Evolutionary conservation across 768 basidiomycete genomes (phyloP), one percentile per base, ranked within the genome.

Genomic region (Kwoniella europaea): DNA sequence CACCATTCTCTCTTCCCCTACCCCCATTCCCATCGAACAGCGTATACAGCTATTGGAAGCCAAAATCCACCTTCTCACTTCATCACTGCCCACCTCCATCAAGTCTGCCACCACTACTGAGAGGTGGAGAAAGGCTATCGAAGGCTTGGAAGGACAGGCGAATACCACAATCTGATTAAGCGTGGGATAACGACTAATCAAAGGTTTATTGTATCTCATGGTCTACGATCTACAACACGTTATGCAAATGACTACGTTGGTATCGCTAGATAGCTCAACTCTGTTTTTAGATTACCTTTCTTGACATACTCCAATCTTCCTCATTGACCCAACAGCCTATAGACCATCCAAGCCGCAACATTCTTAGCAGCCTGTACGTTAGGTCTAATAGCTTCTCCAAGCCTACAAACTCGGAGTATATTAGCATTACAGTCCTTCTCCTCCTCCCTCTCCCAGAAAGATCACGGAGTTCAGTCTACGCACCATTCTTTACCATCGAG

Each of bases 1-100:
- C 56, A 59, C 65, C 2, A 59, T 74, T 20, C 71, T 77, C 18
- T 55, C 62, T 41, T 62, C 65, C 2, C 57, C 68, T 20, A 6
- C 55, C 2, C 42, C 69, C 3, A 43, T 50, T 10, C 46, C 42
- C 7, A 27, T 53, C 6, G 58, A 66, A 29, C 66, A 75, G 41
- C 65, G 70, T 18, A 71, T 79, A 55, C 67, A 68, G 18, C 67
- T 79, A n/a, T 62, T 79, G 24, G 65, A 65, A 43, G 74, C 75
- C 4, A 76, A 74, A 63, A 35, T 79, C n/a, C 74, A 79, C 54
- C 43, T 79, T 15, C 66, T 75, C 41, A 60, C 65, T 20, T 69
- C 27, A n/a, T n/a, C 67, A n/a, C 44, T 61, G 42, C 74, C 50
- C 35, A 6, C 61, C 12, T n/a, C 58, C 43, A 35, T 29, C 58